Evolutionary conservation across 164 flowering plant genomes (phyloP).

Genomic region (Vitis rupestris): DNA sequence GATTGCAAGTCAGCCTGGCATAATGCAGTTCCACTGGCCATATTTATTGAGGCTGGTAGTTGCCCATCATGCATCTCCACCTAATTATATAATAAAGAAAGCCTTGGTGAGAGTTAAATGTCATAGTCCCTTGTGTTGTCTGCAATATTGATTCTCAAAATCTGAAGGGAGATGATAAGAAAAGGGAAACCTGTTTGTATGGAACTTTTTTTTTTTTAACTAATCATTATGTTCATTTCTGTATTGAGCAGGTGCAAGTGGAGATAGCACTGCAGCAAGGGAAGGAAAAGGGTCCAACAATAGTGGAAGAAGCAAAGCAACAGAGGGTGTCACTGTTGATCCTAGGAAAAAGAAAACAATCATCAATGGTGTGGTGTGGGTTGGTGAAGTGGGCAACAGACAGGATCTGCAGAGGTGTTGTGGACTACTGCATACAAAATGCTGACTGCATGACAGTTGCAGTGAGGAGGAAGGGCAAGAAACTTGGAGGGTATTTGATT

Average conservation of each 20-base stretch:
- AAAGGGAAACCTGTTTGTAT: too few species aligned
- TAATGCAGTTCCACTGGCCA: too few species aligned
- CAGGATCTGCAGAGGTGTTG: conserved; percentile 11
- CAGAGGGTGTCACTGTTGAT: conserved; percentile 29
- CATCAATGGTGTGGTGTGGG: conserved; percentile 14
- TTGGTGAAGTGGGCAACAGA: conserved; percentile 25
- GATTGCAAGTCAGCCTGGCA: too few species aligned
- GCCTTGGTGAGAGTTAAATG: too few species aligned
- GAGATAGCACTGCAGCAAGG: conserved; percentile 32
- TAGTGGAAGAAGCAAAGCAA: conserved; percentile 39
- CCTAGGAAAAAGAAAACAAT: conserved; percentile 31
- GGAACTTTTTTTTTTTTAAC: too few species aligned
- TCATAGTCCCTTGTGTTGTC: neutral
- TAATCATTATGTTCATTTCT: neutral
- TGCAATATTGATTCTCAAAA: too few species aligned
- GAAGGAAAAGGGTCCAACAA: conserved; percentile 36
- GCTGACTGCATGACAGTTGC: conserved; percentile 38
- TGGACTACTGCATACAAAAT: conserved; percentile 37
- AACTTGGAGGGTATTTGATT: conserved; percentile 38
- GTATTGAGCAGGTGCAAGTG: conserved; percentile 25
- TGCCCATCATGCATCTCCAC: too few species aligned
- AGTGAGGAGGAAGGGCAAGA: conserved; percentile 28
- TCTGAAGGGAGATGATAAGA: too few species aligned
- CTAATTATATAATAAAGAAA: too few species aligned
- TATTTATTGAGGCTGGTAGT: too few species aligned